Conservation (phyloP, 2,329 filamentous ascomycete genomes). For the Harringtonia aguacate region DNA sequence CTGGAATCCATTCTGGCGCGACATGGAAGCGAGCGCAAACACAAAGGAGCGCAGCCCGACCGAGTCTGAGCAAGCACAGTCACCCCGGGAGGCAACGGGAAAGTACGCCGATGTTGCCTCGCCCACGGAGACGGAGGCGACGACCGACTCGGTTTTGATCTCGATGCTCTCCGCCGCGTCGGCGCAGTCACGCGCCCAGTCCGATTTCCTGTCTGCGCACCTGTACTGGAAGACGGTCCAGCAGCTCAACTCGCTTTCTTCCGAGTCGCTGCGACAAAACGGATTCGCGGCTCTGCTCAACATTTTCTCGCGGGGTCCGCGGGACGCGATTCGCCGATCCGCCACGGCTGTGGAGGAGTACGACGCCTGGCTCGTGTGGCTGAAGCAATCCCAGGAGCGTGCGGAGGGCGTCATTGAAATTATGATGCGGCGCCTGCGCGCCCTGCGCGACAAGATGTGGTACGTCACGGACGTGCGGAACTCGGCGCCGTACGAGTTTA, state of each 20-base stretch:
- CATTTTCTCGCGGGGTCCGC: slow-evolving; percentile 61
- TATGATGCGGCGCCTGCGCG: slow-evolving; percentile 63
- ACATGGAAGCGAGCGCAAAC: not conserved
- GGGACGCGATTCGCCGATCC: slow-evolving; percentile 58
- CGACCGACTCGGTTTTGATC: slow-evolving; percentile 37
- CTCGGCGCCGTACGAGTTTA: slow-evolving; percentile 79
- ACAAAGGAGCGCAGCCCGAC: not conserved
- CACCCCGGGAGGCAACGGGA: not conserved
- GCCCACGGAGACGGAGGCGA: slow-evolving; percentile 22
- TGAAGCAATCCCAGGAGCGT: slow-evolving; percentile 71
- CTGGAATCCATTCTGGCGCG: slow-evolving; percentile 34
- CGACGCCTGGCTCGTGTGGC: slow-evolving; percentile 71
- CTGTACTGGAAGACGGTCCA: slow-evolving; percentile 77
- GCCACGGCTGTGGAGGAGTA: slow-evolving; percentile 67
- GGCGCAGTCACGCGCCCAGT: slow-evolving; percentile 63
- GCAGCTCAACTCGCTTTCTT: slow-evolving; percentile 54
- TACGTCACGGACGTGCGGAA: slow-evolving; percentile 90
- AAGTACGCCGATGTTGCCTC: not conserved
- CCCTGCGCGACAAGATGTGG: slow-evolving; percentile 95
- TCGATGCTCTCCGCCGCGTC: slow-evolving; percentile 69
- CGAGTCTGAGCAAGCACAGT: not conserved
- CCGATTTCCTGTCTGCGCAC: slow-evolving; percentile 75
- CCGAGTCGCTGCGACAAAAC: slow-evolving; percentile 51
- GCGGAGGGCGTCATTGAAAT: slow-evolving; percentile 64
- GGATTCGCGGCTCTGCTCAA: slow-evolving; percentile 62